Base-by-base conservation (phyloP, 2,329 filamentous ascomycete genomes). In the Drechslerella stenobrocha region DNA sequence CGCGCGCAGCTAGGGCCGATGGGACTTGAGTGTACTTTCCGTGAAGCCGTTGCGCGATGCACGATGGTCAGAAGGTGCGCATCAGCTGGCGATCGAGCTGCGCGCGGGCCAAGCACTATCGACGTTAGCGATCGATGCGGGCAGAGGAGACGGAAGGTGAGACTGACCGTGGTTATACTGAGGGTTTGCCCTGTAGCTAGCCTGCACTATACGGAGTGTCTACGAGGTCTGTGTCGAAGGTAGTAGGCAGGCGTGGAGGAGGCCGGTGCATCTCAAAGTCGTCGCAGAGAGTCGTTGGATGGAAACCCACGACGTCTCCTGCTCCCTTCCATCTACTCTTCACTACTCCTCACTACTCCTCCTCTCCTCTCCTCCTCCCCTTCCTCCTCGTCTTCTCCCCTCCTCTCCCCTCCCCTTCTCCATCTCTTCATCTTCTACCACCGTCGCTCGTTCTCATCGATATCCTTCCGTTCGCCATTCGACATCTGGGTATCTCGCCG, bases 31-130 rank as follows among this genome's bases (percentile, higher is more conserved):
- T 7, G 37, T 42, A 42, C 37, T 18, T 42, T 18, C 15, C 18
- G 13, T 3, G 32, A 24, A 13, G 22, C 37, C 23, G 26, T 35
- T 56, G n/a, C 22, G 37, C 52, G 52, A 45, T 24, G n/a, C n/a
- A n/a, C n/a, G n/a, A n/a, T 40, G 56, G 55, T 59, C 56, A 59
- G 48, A 45, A 47, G 56, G 46, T 59, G 47, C 35, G 47, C 37
- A 47, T 59, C 56, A 59, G 46, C 56, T 52, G 56, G 47, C 26
- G 37, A 32, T 45, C 51, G 15, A 46, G 15, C 15, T 11, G 34
- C 32, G 22, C 18, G 22, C 37, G n/a, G 4, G 13, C 4, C 18
- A 3, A 42, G 8, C 4, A 15, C n/a, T 30, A 30, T 30, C 11
- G 11, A 5, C 11, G 11, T 30, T 30, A 30, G 28, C 28, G 11